Percentiles rank a stretch among this genome's conserved stretches.
phyloP scores from a whole-genome alignment of 192 early-diverging fungal genomes.

The Dispira parvispora region DNA sequence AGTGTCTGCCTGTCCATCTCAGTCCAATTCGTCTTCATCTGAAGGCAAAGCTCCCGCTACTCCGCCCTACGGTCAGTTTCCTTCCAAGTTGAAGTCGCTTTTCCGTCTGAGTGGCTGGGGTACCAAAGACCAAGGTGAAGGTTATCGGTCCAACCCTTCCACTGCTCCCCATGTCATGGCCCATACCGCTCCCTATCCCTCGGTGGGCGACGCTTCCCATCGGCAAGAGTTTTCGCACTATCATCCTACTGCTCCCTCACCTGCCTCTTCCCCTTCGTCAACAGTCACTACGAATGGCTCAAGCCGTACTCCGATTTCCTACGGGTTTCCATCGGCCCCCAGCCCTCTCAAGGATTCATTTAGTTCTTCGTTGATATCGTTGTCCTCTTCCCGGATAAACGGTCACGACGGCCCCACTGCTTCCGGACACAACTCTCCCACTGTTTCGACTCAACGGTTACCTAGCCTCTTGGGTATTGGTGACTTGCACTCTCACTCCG shows the following conservation, averaged over 20 bases:
- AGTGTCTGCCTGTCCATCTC: not conserved
- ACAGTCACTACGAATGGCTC: too few relatives aligned
- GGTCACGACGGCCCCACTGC: not conserved
- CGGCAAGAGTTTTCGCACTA: constrained; percentile 5
- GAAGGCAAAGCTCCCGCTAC: not conserved
- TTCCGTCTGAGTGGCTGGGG: constrained; percentile 18
- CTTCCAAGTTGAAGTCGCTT: constrained; percentile 25
- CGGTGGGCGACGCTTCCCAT: constrained; percentile 2
- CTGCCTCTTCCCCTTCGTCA: not conserved
- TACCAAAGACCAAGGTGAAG: too few relatives aligned
- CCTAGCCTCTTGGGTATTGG: too few relatives aligned
- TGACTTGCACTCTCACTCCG: too few relatives aligned
- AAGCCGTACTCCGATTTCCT: too few relatives aligned
- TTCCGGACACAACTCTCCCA: not conserved
- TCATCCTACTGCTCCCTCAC: constrained; percentile 10
- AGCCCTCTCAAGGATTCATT: constrained; percentile 10
- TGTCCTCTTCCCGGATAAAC: not conserved
- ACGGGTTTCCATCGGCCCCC: not conserved
- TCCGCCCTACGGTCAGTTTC: constrained; percentile 8
- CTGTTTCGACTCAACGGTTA: too few relatives aligned
- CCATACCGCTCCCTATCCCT: not conserved
- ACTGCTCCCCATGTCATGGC: too few relatives aligned
- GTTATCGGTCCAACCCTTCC: too few relatives aligned
- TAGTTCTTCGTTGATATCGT: not conserved
- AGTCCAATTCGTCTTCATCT: not conserved